Conservation (phyloP, 2,329 filamentous ascomycete species). For the Penicillium sp. region DNA sequence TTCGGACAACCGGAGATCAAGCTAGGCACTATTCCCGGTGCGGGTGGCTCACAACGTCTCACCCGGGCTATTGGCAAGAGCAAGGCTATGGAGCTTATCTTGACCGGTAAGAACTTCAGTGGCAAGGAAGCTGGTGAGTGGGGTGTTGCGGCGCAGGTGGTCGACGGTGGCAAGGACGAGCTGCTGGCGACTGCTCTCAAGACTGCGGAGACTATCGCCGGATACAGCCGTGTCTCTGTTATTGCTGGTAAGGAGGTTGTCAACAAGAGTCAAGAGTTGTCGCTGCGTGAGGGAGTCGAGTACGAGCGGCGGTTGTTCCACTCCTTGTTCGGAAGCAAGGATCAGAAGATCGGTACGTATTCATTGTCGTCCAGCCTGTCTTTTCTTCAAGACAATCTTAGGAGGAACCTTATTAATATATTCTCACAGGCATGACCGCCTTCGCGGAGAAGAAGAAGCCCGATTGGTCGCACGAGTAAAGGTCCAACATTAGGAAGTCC, state of each 20-base stretch:
- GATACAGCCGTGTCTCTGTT: slow-evolving; percentile 83
- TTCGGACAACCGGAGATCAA: slow-evolving; percentile 99
- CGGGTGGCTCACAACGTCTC: slow-evolving; percentile 86
- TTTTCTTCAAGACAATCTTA: neutral
- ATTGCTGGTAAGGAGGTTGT: slow-evolving; percentile 97
- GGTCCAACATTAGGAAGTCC: neutral
- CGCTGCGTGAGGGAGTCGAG: slow-evolving; percentile 87
- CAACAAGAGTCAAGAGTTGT: slow-evolving; percentile 95
- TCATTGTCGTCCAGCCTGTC: neutral
- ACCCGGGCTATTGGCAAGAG: slow-evolving; percentile 82
- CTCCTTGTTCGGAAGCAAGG: slow-evolving; percentile 86
- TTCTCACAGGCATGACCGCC: slow-evolving; percentile 72
- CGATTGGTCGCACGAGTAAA: slow-evolving; percentile 81
- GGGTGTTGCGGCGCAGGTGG: slow-evolving; percentile 84
- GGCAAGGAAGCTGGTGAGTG: slow-evolving; percentile 85
- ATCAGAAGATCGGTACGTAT: slow-evolving; percentile 88
- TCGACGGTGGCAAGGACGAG: slow-evolving; percentile 74
- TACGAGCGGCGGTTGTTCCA: slow-evolving; percentile 95
- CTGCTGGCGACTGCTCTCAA: slow-evolving; percentile 79
- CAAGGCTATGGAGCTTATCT: slow-evolving; percentile 87
- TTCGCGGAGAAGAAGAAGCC: slow-evolving; percentile 95
- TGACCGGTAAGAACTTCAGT: slow-evolving; percentile 82
- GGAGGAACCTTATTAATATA: slow-evolving; percentile 14
- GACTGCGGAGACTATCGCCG: slow-evolving; percentile 87
- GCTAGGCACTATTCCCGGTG: slow-evolving; percentile 88